Conservation (phyloP, 495 filamentous ascomycete species). For the Astrocystis sublimbata region DNA sequence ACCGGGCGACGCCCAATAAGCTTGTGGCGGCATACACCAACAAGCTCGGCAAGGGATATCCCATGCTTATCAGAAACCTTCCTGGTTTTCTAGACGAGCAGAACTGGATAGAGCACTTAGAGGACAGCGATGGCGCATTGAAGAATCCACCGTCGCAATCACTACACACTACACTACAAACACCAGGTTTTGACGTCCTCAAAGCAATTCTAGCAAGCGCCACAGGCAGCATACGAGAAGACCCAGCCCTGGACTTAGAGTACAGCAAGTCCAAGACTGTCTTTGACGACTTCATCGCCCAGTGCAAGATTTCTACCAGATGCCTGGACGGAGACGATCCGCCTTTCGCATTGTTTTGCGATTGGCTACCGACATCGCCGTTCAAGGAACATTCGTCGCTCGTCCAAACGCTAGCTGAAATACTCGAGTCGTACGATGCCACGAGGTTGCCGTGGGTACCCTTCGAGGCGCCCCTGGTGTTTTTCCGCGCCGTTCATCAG, state of each 20-base stretch:
- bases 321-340: background rate
- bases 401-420: background rate
- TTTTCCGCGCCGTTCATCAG: constrained; percentile 7
- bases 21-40: background rate
- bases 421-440: background rate
- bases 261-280: background rate
- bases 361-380: background rate
- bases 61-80: constrained; percentile 3
- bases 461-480: constrained; percentile 1
- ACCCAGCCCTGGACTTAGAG: background rate
- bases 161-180: too few species aligned
- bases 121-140: background rate
- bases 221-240: background rate
- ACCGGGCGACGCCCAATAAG: background rate
- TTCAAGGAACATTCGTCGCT: background rate
- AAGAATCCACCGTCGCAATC: too few species aligned
- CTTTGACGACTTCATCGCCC: background rate
- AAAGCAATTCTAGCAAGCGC: background rate
- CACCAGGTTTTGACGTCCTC: background rate
- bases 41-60: background rate
- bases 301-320: background rate
- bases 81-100: constrained; percentile 6
- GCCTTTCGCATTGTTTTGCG: background rate
- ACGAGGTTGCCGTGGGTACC: background rate
- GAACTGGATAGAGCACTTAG: background rate